Conservation (phyloP, 108 stramenopile species). For the Epithemia pelagica region DNA sequence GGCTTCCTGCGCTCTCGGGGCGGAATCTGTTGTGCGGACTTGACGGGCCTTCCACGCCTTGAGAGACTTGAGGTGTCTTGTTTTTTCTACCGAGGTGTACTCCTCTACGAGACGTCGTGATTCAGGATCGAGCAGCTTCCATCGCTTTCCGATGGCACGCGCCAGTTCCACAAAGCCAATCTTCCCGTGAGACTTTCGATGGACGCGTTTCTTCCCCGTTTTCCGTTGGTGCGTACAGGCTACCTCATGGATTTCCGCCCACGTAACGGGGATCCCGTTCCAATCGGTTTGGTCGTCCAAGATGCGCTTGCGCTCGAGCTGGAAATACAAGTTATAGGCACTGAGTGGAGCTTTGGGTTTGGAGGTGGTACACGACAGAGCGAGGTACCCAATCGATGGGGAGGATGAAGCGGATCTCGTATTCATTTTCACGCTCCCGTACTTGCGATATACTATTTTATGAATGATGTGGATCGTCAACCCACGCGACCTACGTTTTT, state of each 20-base stretch:
- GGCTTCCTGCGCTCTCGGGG: no score
- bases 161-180: slow-evolving; percentile 74
- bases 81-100: background rate
- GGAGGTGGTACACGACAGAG: no score
- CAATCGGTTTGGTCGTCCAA: slow-evolving; percentile 17
- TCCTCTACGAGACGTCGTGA: background rate
- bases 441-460: no score
- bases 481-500: no score
- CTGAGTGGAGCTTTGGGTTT: slow-evolving; percentile 22
- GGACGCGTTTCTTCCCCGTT: slow-evolving; percentile 25
- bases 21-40: no score
- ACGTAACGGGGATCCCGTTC: background rate
- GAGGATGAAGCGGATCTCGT: no score
- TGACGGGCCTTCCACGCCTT: background rate
- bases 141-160: slow-evolving; percentile 47
- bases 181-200: slow-evolving; percentile 76
- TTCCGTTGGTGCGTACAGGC: background rate
- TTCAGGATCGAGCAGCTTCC: slow-evolving; percentile 28
- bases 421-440: no score
- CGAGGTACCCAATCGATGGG: no score
- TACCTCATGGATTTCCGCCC: background rate
- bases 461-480: no score
- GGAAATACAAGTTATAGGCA: slow-evolving; percentile 59
- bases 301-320: slow-evolving; percentile 44
- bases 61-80: background rate